Evolutionary conservation across 805 yeast species (phyloP), one percentile per base, ranked within the genome.

Genomic region (Candida suzukii): DNA sequence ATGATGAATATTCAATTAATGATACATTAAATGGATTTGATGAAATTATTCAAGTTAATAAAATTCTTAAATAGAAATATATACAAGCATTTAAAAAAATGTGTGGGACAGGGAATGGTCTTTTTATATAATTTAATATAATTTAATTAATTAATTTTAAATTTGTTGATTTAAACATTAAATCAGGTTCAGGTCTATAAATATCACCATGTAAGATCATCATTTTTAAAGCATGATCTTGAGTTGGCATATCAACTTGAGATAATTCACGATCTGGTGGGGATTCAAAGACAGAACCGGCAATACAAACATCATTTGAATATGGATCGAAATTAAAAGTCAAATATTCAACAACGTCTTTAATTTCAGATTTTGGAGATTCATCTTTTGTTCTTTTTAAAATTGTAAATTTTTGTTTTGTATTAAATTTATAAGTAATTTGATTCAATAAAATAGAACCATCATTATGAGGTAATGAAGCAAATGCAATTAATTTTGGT

Each of bases 401-500:
- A 38, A 74, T 61, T 40, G 74, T 70, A 46, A 83, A 60, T 47
- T 74, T 68, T 59, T 83, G 90, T 34, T 64, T 66, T 3, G 87
- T 79, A 48, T 79, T 71, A 49, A 83, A 78, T 47, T 71, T 71
- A 59, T 82, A 83, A 16, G 77, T 73, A 11, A 80, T 61, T 60
- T 81, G 86, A 29, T 58, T 40, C 30, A 60, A 47, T 13, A 64
- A 47, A 5, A 57, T 53, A 14, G 67, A 61, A 7, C 68, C 68
- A 48, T 64, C 68, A 22, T 58, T 61, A 39, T 61, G 60, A 6
- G 68, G 68, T 39, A 79, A 72, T 40, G 70, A 71, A 48, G 82
- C 81, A 52, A 90, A 76, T 3, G 80, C 71, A 37, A 85, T 70
- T 26, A 88, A 68, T 57, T 81, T 83, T 21, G 97, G 97, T 37